phyloP scores from a whole-genome alignment of 140 eudicot species.

The Stevia rebaudiana region DNA sequence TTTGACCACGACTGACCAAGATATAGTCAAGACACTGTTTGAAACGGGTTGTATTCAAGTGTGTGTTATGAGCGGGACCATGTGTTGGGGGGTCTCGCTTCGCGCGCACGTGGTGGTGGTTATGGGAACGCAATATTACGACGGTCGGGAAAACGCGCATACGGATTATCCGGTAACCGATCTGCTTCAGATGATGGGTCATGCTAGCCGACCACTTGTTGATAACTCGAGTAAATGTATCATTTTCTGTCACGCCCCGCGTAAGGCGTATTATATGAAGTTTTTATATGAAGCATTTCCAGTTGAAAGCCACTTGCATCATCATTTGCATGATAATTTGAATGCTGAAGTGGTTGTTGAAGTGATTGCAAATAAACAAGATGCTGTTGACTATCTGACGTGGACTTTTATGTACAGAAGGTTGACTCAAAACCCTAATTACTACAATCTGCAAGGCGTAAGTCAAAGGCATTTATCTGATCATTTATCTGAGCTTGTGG shows the following conservation, averaged over 20 bases:
- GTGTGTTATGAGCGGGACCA: slow-evolving; percentile 79
- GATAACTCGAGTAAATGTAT: slow-evolving; percentile 84
- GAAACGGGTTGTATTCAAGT: slow-evolving; percentile 83
- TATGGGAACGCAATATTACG: slow-evolving; percentile 95
- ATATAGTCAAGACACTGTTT: slow-evolving; percentile 70
- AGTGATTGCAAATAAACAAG: slow-evolving; percentile 77
- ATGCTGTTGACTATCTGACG: slow-evolving; percentile 88
- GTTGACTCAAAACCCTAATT: slow-evolving; percentile 85
- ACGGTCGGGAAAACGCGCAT: slow-evolving; percentile 88
- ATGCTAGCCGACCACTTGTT: slow-evolving; percentile 79
- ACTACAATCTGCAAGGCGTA: slow-evolving; percentile 89
- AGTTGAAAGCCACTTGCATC: slow-evolving; percentile 92
- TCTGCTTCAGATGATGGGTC: slow-evolving; percentile 91
- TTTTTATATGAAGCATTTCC: slow-evolving; percentile 81
- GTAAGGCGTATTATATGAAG: slow-evolving; percentile 79
- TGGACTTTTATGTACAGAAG: slow-evolving; percentile 95
- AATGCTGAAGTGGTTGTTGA: slow-evolving; percentile 84
- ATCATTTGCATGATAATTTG: slow-evolving; percentile 70
- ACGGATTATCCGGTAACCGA: slow-evolving; percentile 88
- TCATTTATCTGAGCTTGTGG: slow-evolving; percentile 82
- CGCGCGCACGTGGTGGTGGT: slow-evolving; percentile 86
- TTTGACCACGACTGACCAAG: slow-evolving; percentile 57
- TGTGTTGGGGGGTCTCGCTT: slow-evolving; percentile 90
- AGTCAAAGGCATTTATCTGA: slow-evolving; percentile 91
- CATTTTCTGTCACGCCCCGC: slow-evolving; percentile 82